These are phyloP conservation scores for Aureobasidium leucospermi DNA, from an alignment of 2,329 filamentous ascomycete species.

Conservation along the genomic window DNA sequence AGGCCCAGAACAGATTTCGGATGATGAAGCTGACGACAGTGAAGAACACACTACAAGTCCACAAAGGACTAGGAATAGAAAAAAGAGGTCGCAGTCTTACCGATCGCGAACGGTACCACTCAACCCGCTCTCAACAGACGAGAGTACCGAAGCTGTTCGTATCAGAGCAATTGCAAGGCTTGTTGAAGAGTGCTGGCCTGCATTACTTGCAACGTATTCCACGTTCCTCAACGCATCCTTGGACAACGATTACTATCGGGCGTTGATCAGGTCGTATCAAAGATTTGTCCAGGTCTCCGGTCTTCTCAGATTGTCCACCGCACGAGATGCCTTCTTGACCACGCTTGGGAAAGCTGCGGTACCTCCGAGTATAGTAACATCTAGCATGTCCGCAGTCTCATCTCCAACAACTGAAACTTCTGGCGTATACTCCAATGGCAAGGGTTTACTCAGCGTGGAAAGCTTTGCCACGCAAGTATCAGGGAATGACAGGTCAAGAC, in stretches of 20 bases:
- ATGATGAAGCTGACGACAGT: conserved; percentile 39
- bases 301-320: conserved; percentile 72
- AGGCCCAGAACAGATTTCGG: conserved; percentile 24
- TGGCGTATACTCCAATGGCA: conserved; percentile 62
- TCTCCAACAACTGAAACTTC: conserved; percentile 41
- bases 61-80: conserved; percentile 21
- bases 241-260: conserved; percentile 90
- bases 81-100: conserved; percentile 58
- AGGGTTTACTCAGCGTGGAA: conserved; percentile 67
- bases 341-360: conserved; percentile 90
- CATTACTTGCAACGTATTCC: conserved; percentile 86
- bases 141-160: conserved; percentile 63
- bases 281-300: conserved; percentile 93
- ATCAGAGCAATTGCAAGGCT: conserved; percentile 73
- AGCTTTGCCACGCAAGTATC: conserved; percentile 55
- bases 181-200: conserved; percentile 91
- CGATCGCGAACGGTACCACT: conserved; percentile 71
- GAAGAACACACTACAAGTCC: conserved; percentile 23
- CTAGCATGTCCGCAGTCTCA: conserved; percentile 26
- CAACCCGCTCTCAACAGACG: conserved; percentile 71
- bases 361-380: conserved; percentile 60
- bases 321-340: conserved; percentile 88
- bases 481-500: conserved; percentile 46
- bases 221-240: conserved; percentile 89
- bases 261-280: conserved; percentile 85